Evolutionary conservation across 2,329 filamentous ascomycete species (phyloP).

Genomic region (Colletotrichum eremochloae): DNA sequence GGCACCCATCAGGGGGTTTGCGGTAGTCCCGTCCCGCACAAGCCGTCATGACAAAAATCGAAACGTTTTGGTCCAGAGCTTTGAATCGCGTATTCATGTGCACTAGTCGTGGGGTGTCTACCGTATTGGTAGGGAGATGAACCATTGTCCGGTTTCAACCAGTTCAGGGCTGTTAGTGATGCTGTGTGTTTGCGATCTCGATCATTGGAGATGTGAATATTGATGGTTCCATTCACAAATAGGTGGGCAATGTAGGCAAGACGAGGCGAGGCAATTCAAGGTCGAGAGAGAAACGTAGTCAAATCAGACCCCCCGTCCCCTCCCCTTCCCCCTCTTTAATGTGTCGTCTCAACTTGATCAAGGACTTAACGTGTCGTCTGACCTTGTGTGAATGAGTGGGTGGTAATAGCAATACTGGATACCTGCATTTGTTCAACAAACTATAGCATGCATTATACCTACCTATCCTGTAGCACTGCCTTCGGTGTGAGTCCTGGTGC

Average conservation of each 20-base stretch:
- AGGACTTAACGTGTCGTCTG: not conserved
- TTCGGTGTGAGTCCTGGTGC: not conserved
- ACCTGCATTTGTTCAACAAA: not conserved
- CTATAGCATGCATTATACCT: not conserved
- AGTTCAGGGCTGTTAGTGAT: not conserved
- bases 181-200: not conserved
- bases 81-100: not conserved
- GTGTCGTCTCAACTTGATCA: not conserved
- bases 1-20: slow-evolving; percentile 13
- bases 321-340: no score
- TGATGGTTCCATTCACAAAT: no score
- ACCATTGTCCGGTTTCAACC: not conserved
- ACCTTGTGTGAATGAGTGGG: not conserved
- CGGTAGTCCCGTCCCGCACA: slow-evolving; percentile 23
- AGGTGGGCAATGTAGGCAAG: not conserved
- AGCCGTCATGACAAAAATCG: slow-evolving; percentile 38
- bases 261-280: not conserved
- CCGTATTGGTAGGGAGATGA: not conserved
- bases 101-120: not conserved
- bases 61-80: slow-evolving; percentile 19
- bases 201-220: not conserved
- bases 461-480: not conserved
- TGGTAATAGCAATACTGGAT: not conserved
- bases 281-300: not conserved
- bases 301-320: not conserved